These are phyloP conservation scores for Lactifluus echinatus DNA, from an alignment of 768 basidiomycete species.

Conservation along the genomic window DNA sequence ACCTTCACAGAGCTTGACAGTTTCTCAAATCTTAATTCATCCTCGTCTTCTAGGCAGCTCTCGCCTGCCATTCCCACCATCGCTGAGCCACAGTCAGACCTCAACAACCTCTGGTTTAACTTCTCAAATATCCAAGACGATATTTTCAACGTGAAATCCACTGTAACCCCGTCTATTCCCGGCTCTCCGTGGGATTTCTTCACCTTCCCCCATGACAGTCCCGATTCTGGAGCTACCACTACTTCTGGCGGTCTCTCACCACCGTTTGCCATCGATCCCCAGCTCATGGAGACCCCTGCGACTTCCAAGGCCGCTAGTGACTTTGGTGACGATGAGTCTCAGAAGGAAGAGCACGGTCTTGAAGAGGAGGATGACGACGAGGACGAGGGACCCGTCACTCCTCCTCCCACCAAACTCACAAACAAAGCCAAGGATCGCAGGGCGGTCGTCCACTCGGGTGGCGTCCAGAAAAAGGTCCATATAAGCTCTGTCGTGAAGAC, in stretches of 20 bases:
- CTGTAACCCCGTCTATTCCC: conserved; percentile 22
- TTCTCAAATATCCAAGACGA: conserved; percentile 26
- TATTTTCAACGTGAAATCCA: conserved; percentile 23
- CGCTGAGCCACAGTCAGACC: conserved; percentile 8
- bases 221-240: conserved; percentile 20
- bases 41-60: not conserved
- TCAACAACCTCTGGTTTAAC: conserved; percentile 20
- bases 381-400: conserved; percentile 24
- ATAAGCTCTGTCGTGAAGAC: conserved; percentile 30
- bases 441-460: conserved; percentile 66
- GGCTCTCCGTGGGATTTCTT: conserved; percentile 34
- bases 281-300: conserved; percentile 62
- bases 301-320: conserved; percentile 35
- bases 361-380: conserved; percentile 31
- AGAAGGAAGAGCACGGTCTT: conserved; percentile 24
- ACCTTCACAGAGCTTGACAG: conserved; percentile 2
- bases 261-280: conserved; percentile 57
- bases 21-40: not conserved
- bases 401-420: conserved; percentile 26
- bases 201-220: conserved; percentile 27
- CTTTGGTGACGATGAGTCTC: conserved; percentile 33
- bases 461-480: conserved; percentile 52
- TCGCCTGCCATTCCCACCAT: conserved; percentile 5
- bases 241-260: conserved; percentile 23
- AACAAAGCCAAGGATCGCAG: conserved; percentile 49